phyloP scores from a whole-genome alignment of 352 stramenopile species.

The Phytophthora ohioensis region DNA sequence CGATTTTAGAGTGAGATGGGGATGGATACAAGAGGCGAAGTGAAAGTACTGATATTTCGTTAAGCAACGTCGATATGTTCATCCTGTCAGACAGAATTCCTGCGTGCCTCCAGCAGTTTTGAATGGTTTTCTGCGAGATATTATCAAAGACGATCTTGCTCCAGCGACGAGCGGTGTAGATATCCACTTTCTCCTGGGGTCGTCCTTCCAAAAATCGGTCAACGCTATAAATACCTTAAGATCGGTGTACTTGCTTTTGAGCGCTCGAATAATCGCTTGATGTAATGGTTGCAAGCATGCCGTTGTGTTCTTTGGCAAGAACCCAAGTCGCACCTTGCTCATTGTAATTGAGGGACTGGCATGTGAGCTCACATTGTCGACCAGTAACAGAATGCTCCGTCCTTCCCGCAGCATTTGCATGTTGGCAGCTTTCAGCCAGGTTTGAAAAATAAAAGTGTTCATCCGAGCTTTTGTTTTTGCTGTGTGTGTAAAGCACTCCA shows the following conservation, averaged over 20 bases:
- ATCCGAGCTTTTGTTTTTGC: background rate
- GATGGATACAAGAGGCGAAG: background rate
- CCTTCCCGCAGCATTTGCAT: background rate
- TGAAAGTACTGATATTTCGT: conserved; percentile 1
- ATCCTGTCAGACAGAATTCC: background rate
- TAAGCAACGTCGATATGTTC: background rate
- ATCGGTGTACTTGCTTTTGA: background rate
- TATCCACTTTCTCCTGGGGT: conserved; percentile 3
- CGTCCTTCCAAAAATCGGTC: conserved; percentile 4
- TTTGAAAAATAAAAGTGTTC: background rate
- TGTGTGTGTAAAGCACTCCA: background rate
- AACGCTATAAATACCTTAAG: background rate
- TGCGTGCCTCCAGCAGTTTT: background rate
- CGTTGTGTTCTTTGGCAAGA: background rate
- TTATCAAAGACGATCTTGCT: background rate
- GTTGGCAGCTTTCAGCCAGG: background rate
- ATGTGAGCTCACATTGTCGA: background rate
- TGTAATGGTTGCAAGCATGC: background rate
- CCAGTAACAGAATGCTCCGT: background rate
- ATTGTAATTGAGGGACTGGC: background rate
- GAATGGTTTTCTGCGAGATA: background rate
- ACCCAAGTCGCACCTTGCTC: background rate
- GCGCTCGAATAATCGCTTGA: background rate
- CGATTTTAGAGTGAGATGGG: background rate
- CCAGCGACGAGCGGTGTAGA: conserved; percentile 2